Conservation (phyloP, 495 filamentous ascomycete species). For the Terfezia boudieri region DNA sequence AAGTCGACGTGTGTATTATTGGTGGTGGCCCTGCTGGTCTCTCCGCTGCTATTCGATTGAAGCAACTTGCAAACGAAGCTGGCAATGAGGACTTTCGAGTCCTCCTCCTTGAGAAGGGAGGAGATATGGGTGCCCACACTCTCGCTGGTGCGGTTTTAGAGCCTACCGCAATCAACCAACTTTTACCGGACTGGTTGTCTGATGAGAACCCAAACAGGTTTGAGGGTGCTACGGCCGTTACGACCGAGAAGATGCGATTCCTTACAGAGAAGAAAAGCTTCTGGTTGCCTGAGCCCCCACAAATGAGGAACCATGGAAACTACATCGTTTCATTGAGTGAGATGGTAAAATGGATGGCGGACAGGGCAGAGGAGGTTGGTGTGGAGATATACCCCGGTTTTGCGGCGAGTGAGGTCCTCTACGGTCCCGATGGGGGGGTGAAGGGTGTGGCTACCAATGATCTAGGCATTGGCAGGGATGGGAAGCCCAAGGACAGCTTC, state of each 20-base stretch:
- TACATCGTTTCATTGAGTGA: slow-evolving; percentile 92
- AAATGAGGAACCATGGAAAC: slow-evolving; percentile 97
- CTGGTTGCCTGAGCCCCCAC: slow-evolving; percentile 69
- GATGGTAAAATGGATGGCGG: slow-evolving; percentile 81
- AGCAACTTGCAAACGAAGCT: slow-evolving; percentile 87
- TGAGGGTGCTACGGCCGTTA: slow-evolving; percentile 59
- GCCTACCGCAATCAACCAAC: slow-evolving; percentile 67
- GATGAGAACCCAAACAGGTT: slow-evolving; percentile 73
- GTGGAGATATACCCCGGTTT: slow-evolving; percentile 98
- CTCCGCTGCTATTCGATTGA: slow-evolving; percentile 77
- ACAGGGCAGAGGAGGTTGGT: slow-evolving; percentile 86
- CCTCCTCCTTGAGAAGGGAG: slow-evolving; percentile 80
- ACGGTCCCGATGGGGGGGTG: slow-evolving; percentile 65
- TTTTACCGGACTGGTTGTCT: slow-evolving; percentile 81
- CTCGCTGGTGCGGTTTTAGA: slow-evolving; percentile 69
- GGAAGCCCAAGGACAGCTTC: slow-evolving; percentile 74
- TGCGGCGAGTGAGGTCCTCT: slow-evolving; percentile 80
- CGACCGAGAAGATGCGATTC: slow-evolving; percentile 75
- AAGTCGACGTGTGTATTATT: slow-evolving; percentile 93
- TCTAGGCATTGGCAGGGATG: slow-evolving; percentile 55
- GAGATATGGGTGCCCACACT: slow-evolving; percentile 86
- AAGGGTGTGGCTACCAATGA: slow-evolving; percentile 94
- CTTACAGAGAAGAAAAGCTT: slow-evolving; percentile 62
- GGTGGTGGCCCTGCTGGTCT: slow-evolving; percentile 86
- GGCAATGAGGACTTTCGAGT: slow-evolving; percentile 93